Evolutionary conservation across 148 eudicot species (phyloP), one percentile per base, ranked within the genome.

Genomic region (Cornus florida): DNA sequence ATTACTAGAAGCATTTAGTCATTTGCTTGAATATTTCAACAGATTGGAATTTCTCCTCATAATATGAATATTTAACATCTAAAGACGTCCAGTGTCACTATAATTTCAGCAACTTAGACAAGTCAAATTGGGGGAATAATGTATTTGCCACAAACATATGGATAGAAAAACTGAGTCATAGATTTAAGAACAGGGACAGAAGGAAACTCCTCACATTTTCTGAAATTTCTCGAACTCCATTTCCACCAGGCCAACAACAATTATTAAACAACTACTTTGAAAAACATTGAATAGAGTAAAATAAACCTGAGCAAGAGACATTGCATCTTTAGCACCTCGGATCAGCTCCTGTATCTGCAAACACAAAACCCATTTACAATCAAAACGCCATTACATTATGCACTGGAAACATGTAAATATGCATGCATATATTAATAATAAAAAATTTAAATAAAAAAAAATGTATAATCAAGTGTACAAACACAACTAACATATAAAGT

Each of bases 301-400:
- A 80, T 89, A 88, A 86, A 97, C 99, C 99, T 97, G 99, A 83
- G 98, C 99, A 50, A 97, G 85, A 46, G 99, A 97, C 73, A 90
- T 83, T 59, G 92, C 91, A 89, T 89, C 98, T 83, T 94, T 92
- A 72, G 81, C 83, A 83, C 89, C 87, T 86, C 97, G 80, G 80
- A 83, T 82, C 86, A 94, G 72, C 75, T 91, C 89, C 81, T 97
- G 99, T 82, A 97, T 92, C 98, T 97, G 92, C 78, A 84, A 86
- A 86, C 73, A 80, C 43, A 32, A 74, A 67, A 71, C 78, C 62
- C 73, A 70, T 41, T 75, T 75, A 39, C 43, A 75, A 31, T 81
- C 39, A 69, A 33, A 43, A 76, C 78, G 60, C 50, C 6, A 32
- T 32, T 33, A 48, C 38, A 35, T 4, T 35, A 35, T 35, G 0